Evolutionary conservation across 2,329 filamentous ascomycete species (phyloP).

Genomic region (Colletotrichum liriopes): DNA sequence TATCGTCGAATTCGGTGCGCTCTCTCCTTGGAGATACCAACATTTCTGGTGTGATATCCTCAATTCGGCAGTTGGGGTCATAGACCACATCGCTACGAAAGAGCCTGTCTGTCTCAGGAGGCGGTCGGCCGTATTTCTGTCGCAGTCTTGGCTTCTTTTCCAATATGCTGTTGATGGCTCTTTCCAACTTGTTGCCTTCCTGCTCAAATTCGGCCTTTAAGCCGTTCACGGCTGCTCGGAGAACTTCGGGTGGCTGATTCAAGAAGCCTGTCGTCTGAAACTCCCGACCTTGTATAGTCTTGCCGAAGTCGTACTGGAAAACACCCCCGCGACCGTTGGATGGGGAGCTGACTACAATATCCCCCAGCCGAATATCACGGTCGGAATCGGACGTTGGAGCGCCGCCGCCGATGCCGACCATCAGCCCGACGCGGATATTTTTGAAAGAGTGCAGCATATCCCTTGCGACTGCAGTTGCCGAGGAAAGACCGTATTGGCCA

Average conservation of each 20-base stretch:
- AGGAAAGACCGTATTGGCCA: conserved; percentile 42
- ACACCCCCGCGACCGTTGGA: neutral
- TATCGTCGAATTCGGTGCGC: neutral
- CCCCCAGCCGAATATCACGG: conserved; percentile 36
- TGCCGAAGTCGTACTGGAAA: conserved; percentile 41
- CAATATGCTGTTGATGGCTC: neutral
- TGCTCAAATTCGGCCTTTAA: neutral
- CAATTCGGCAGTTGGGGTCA: neutral
- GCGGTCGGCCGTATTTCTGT: neutral
- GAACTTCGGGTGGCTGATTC: conserved; percentile 15
- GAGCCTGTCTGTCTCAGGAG: neutral
- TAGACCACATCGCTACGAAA: neutral
- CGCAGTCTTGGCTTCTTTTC: neutral
- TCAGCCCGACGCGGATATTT: conserved; percentile 15
- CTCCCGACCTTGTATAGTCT: conserved; percentile 13
- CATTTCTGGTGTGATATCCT: neutral
- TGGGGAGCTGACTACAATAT: conserved; percentile 34
- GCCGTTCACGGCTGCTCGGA: neutral
- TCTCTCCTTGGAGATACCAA: neutral
- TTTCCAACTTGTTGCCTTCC: neutral
- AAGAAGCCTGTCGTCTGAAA: neutral
- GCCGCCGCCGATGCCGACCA: conserved; percentile 37
- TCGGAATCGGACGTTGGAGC: neutral
- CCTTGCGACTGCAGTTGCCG: conserved; percentile 42
- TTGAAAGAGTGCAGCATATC: conserved; percentile 40